Base-by-base conservation (phyloP, 2,329 filamentous ascomycete species). In the Parastagonospora avenae region DNA sequence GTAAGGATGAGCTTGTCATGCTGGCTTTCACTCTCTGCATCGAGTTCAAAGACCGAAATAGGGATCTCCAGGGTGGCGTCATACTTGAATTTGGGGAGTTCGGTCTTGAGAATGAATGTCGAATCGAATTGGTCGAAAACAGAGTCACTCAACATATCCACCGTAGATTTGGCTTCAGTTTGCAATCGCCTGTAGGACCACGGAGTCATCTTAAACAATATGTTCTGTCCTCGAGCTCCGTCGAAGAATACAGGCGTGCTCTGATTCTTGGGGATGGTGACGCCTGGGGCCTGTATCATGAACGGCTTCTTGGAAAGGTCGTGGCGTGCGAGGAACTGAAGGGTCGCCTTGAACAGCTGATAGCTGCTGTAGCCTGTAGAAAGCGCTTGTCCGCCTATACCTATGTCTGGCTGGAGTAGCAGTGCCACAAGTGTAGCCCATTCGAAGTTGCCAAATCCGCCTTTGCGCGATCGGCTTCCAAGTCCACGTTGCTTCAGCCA, bases 391-490 rank as follows among this genome's bases (percentile, higher is more conserved):
- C 86, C 83, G 2, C 89, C 89, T 52, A 87, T 87, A 6, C 85
- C 82, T 6, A 87, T 88, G 24, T 90, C 90, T n/a, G 84, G 85
- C 71, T 91, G 86, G 36, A 97, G 79, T 2, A 97, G 78, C 11
- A 96, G 79, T 29, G 92, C 90, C 68, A 92, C 83, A 42, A 94
- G 77, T n/a, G 85, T 77, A 0, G 89, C 83, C 91, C 91, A 97
- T 71, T 99, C 94, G 59, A 96, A 96, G 60, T 91, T 86, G 2
- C 94, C 94, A 70, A 99, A 97, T 0, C 94, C 94, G 38, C 94
- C 93, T 37, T 81, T 78, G 2, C 84, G 80, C n/a, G 92, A 74
- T 16, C 82, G 78, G 38, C 89, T 84, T 12, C 82, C 82, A 59
- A 97, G 90, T 0, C 92, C 92, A 48, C 93, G 85, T 74, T 97